A percentile compares a stretch with the other conserved stretches of the same genome.
These are phyloP conservation scores for Lactifluus pinguis DNA, from an alignment of 768 basidiomycete genomes.

Conservation along the genomic window DNA sequence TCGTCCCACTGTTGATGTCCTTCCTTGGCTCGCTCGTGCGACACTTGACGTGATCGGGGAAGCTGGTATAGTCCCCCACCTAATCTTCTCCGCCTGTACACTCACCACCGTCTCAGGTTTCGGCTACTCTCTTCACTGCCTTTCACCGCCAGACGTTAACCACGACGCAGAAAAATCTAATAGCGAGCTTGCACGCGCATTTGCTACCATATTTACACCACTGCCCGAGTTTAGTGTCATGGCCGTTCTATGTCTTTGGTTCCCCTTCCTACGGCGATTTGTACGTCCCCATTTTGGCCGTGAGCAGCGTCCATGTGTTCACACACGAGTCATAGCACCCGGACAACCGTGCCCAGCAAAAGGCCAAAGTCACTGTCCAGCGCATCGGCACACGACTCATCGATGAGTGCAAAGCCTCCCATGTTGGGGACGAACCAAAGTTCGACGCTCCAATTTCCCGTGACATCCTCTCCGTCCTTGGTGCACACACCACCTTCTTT, in stretches of 20 bases:
- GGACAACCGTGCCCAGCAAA: constrained; percentile 1
- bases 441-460: neutral
- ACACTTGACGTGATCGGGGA: constrained; percentile 75
- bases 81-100: neutral
- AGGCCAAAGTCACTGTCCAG: constrained; percentile 10
- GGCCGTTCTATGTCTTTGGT: constrained; percentile 48
- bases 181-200: constrained; percentile 48
- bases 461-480: constrained; percentile 17
- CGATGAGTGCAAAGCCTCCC: constrained; percentile 5
- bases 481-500: constrained; percentile 10
- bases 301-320: constrained; percentile 28
- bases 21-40: constrained; percentile 54
- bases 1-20: constrained; percentile 40
- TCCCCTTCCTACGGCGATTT: constrained; percentile 44
- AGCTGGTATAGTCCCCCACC: constrained; percentile 35
- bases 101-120: constrained; percentile 36
- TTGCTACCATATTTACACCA: constrained; percentile 44
- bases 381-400: constrained; percentile 19
- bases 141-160: constrained; percentile 31
- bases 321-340: constrained; percentile 2
- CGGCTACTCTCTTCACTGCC: constrained; percentile 43
- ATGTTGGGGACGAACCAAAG: neutral
- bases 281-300: constrained; percentile 33
- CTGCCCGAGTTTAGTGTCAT: constrained; percentile 43
- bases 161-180: constrained; percentile 27